Evolutionary conservation across 345 rosid species (phyloP).

Genomic region (Salix arbutifolia): DNA sequence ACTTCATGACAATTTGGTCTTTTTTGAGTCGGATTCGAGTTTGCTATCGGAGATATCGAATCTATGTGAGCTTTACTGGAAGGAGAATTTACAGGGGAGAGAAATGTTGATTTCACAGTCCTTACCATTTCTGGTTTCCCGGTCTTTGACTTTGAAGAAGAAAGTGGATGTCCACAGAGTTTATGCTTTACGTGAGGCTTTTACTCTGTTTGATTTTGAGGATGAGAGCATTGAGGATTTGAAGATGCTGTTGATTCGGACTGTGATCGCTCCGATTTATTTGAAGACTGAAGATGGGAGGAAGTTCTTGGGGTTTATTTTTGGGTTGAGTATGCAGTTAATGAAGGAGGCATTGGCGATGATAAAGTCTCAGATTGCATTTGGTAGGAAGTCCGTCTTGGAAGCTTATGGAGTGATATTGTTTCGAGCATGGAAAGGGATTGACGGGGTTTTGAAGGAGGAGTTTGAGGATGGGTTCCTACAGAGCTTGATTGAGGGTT

Average conservation of each 20-base stretch:
- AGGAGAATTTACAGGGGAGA: slow-evolving; percentile 44
- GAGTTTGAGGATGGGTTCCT: slow-evolving; percentile 77
- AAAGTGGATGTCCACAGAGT: slow-evolving; percentile 79
- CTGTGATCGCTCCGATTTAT: slow-evolving; percentile 72
- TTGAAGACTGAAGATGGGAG: slow-evolving; percentile 81
- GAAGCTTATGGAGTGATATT: slow-evolving; percentile 82
- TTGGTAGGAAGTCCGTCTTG: slow-evolving; percentile 77
- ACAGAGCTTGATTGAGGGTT: slow-evolving; percentile 66
- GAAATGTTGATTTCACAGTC: slow-evolving; percentile 72
- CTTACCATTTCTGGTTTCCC: slow-evolving; percentile 67
- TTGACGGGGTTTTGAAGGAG: slow-evolving; percentile 44
- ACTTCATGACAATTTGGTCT: slow-evolving; percentile 58
- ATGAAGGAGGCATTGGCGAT: slow-evolving; percentile 75
- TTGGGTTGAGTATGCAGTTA: slow-evolving; percentile 70
- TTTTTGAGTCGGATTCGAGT: slow-evolving; percentile 64
- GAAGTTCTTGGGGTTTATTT: slow-evolving; percentile 62
- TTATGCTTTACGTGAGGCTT: slow-evolving; percentile 68
- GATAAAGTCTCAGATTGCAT: slow-evolving; percentile 77
- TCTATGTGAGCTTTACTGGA: slow-evolving; percentile 86
- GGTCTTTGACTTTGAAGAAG: slow-evolving; percentile 75
- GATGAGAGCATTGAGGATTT: slow-evolving; percentile 88
- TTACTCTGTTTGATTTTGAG: slow-evolving; percentile 68
- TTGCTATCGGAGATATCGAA: slow-evolving; percentile 58
- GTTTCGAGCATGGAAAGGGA: slow-evolving; percentile 79
- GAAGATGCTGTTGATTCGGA: slow-evolving; percentile 64